These are phyloP conservation scores for Aegilops umbellulata DNA, from an alignment of 176 grass and related monocot genomes.

Conservation along the genomic window DNA sequence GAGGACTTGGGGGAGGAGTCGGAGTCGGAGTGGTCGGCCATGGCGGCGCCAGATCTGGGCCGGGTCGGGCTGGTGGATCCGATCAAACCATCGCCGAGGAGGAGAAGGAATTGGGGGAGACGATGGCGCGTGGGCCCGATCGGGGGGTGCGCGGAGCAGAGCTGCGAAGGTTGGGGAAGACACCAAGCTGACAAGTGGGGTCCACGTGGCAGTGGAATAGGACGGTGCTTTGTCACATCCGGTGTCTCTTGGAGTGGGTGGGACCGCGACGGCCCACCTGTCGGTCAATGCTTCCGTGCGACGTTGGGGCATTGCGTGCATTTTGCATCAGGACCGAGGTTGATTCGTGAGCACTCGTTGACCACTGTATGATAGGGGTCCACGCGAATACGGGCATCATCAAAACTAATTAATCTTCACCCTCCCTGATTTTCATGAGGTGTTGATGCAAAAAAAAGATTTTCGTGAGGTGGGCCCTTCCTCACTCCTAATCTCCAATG, in stretches of 20 bases:
- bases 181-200: slow-evolving; percentile 11
- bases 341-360: neutral
- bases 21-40: slow-evolving; percentile 75
- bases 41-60: slow-evolving; percentile 61
- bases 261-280: slow-evolving; percentile 2
- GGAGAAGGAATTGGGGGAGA: slow-evolving; percentile 30
- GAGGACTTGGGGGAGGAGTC: slow-evolving; percentile 77
- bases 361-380: neutral
- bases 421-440: no score
- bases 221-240: neutral
- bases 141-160: neutral
- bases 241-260: neutral
- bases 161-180: neutral
- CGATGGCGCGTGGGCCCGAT: slow-evolving; percentile 33
- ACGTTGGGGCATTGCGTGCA: neutral
- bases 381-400: no score
- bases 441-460: no score
- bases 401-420: no score
- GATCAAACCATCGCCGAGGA: slow-evolving; percentile 46
- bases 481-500: no score
- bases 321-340: neutral
- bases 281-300: neutral
- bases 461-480: no score
- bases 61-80: slow-evolving; percentile 25
- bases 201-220: neutral